A percentile compares a stretch with the other conserved stretches of the same genome.
Evolutionary conservation across 345 rosid species (phyloP).

Genomic region (Bretschneidera sinensis): DNA sequence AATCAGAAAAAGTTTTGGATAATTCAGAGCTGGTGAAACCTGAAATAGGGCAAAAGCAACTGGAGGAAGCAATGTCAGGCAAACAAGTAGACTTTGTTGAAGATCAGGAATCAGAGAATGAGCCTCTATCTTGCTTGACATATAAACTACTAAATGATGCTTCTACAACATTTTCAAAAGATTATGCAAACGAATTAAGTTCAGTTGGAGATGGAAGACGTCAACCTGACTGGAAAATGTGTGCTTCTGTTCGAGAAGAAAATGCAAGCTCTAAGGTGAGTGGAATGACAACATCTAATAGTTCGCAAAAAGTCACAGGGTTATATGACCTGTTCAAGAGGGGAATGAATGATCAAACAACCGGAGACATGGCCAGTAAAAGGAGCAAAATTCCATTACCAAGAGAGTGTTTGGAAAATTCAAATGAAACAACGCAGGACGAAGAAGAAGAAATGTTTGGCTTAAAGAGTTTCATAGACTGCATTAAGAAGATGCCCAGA

Average conservation of each 20-base stretch:
- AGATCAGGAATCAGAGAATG: constrained; percentile 4
- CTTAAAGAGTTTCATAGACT: constrained; percentile 1
- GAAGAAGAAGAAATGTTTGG: constrained; percentile 10
- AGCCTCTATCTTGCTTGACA: constrained; percentile 5
- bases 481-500: constrained; percentile 12
- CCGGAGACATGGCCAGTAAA: constrained; percentile 12
- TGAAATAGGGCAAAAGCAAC: constrained; percentile 8
- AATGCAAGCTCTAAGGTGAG: constrained; percentile 6
- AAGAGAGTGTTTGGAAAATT: constrained; percentile 7
- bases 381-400: constrained; percentile 7
- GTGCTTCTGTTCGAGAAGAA: constrained; percentile 6
- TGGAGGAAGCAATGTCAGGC: constrained; percentile 4
- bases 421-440: constrained; percentile 6
- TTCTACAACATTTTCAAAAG: no score
- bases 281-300: constrained; percentile 6
- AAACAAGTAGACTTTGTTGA: constrained; percentile 1
- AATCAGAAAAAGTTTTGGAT: constrained; percentile 7
- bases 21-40: background rate
- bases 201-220: constrained; percentile 6
- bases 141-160: constrained; percentile 9
- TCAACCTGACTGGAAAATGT: constrained; percentile 4
- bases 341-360: constrained; percentile 4
- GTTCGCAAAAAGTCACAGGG: constrained; percentile 2
- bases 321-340: background rate
- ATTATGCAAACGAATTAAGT: no score